Conservation (phyloP, 192 early-diverging fungal species). For the Backusella macrospora region DNA sequence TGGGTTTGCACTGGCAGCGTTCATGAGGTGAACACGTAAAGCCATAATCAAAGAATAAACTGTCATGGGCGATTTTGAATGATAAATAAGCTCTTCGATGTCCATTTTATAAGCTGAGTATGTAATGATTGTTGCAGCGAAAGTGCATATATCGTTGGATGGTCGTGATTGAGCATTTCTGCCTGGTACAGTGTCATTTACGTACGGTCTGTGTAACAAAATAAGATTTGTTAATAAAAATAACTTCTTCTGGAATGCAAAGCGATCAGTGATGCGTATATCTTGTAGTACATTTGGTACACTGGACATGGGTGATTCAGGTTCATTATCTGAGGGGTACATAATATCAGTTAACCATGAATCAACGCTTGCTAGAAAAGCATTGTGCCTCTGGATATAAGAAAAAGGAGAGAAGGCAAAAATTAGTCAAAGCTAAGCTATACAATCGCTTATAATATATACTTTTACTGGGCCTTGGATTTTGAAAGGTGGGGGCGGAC, state of each 20-base stretch:
- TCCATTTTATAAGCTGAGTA: constrained; percentile 29
- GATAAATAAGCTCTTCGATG: constrained; percentile 41
- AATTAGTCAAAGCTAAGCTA: background rate
- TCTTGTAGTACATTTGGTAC: constrained; percentile 14
- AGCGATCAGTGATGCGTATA: constrained; percentile 19
- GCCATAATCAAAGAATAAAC: constrained; percentile 52
- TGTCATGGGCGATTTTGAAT: constrained; percentile 47
- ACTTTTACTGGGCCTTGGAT: constrained; percentile 1
- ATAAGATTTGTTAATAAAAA: constrained; percentile 48
- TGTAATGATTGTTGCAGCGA: constrained; percentile 52
- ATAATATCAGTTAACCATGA: constrained; percentile 27
- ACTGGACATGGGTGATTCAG: constrained; percentile 13
- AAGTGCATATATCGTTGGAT: constrained; percentile 49
- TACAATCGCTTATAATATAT: background rate
- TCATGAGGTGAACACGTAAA: constrained; percentile 44
- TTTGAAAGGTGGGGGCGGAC: constrained; percentile 12
- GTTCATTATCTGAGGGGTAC: constrained; percentile 7
- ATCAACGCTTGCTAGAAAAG: constrained; percentile 28
- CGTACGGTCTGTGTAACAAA: constrained; percentile 53
- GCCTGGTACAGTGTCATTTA: constrained; percentile 41
- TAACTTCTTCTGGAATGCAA: constrained; percentile 33
- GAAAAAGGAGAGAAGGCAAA: background rate
- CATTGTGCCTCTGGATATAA: constrained; percentile 18
- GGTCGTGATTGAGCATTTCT: constrained; percentile 24
- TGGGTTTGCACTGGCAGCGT: constrained; percentile 2